Conservation (phyloP, 169 alveolate genomes). For the Plasmodium chabaudi region DNA sequence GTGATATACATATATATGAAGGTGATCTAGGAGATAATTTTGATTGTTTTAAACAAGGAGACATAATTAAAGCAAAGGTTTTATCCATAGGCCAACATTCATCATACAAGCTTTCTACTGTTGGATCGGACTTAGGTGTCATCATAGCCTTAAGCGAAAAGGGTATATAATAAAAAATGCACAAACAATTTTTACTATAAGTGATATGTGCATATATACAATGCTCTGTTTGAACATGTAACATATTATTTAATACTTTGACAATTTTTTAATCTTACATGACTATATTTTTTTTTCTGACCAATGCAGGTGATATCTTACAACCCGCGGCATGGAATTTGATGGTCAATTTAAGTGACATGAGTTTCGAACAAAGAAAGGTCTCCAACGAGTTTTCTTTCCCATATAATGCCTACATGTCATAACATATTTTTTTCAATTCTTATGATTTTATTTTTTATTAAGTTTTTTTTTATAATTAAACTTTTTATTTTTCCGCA, state of each 20-base stretch:
- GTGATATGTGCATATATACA: not conserved
- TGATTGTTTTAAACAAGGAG: constrained; percentile 68
- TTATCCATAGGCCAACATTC: constrained; percentile 54
- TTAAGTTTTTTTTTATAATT: no score
- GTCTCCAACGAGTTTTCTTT: constrained; percentile 57
- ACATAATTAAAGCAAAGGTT: constrained; percentile 56
- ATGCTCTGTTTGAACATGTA: not conserved
- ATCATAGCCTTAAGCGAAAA: constrained; percentile 42
- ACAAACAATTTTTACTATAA: not conserved
- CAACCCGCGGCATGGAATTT: constrained; percentile 74
- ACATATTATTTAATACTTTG: no score
- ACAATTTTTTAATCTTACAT: no score
- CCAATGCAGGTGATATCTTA: constrained; percentile 45
- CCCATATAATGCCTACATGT: not conserved
- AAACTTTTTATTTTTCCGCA: no score
- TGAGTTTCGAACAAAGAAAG: constrained; percentile 64
- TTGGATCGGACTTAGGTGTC: constrained; percentile 67
- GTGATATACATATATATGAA: constrained; percentile 67
- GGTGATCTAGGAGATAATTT: constrained; percentile 71
- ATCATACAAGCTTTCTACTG: constrained; percentile 52
- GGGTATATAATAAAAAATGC: constrained; percentile 22
- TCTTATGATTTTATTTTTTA: no score
- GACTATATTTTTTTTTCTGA: not conserved
- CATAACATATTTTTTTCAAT: not conserved
- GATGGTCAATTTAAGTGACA: constrained; percentile 45